phyloP scores from a whole-genome alignment of 352 stramenopile species.

The Pythium chondricola region DNA sequence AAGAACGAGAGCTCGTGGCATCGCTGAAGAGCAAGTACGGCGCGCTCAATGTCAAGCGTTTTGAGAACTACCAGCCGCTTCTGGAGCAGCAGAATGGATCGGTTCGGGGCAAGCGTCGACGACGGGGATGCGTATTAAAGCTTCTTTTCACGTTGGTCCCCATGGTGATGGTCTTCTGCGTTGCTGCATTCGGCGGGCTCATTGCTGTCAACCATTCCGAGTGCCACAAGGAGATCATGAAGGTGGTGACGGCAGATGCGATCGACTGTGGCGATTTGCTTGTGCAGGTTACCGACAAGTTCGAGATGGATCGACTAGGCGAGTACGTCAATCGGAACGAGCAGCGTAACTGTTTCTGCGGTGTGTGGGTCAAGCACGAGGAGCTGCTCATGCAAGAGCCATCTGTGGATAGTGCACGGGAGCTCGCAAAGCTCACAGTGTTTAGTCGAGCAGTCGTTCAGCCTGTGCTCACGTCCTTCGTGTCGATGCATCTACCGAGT shows the following conservation, averaged over 20 bases:
- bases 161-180: no score
- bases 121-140: no score
- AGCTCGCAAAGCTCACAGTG: conserved; percentile 5
- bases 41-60: conserved; percentile 57
- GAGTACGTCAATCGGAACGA: conserved; percentile 10
- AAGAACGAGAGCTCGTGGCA: conserved; percentile 54
- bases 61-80: conserved; percentile 51
- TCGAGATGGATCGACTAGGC: background rate
- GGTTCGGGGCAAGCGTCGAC: background rate
- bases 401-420: background rate
- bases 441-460: conserved; percentile 14
- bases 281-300: background rate
- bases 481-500: conserved; percentile 8
- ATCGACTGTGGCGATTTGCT: background rate
- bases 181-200: conserved; percentile 11
- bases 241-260: background rate
- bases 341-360: conserved; percentile 13
- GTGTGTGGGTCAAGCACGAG: conserved; percentile 4
- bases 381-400: background rate
- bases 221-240: background rate
- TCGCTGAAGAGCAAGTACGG: conserved; percentile 70
- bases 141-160: no score
- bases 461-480: conserved; percentile 3
- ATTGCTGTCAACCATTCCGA: conserved; percentile 3
- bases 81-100: conserved; percentile 21